A percentile compares a stretch with the other conserved stretches of the same genome.
phyloP scores from a whole-genome alignment of 2,329 filamentous ascomycete genomes.

The Knufia fluminis region DNA sequence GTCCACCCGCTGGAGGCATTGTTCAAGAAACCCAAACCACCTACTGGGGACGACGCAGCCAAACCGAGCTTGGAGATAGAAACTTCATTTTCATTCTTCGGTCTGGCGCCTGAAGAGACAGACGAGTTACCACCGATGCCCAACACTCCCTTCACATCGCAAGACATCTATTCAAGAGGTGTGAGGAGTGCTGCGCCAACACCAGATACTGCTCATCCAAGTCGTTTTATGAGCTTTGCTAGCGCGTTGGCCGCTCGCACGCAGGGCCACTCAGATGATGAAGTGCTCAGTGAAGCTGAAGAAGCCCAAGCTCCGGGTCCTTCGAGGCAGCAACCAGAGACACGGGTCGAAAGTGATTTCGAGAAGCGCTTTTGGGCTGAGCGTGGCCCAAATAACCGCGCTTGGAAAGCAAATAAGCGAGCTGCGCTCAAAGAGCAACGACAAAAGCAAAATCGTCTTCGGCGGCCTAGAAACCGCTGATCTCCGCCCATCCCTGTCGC shows the following conservation, averaged over 20 bases:
- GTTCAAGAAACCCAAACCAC: constrained; percentile 62
- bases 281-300: constrained; percentile 14
- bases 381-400: constrained; percentile 41
- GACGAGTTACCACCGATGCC: constrained; percentile 41
- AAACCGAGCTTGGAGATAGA: constrained; percentile 35
- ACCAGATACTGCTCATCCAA: constrained; percentile 78
- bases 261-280: constrained; percentile 11
- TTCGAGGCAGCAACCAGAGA: background rate
- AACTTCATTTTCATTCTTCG: constrained; percentile 73
- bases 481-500: background rate
- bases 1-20: constrained; percentile 85
- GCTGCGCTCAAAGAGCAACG: constrained; percentile 53
- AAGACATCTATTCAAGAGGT: constrained; percentile 58
- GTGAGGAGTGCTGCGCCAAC: constrained; percentile 87
- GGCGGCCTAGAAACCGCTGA: constrained; percentile 11
- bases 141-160: constrained; percentile 72
- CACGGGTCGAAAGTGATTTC: constrained; percentile 45
- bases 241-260: constrained; percentile 7
- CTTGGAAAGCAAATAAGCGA: constrained; percentile 46
- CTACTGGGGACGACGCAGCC: constrained; percentile 26
- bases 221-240: constrained; percentile 23
- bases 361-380: constrained; percentile 53
- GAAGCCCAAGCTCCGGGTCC: background rate
- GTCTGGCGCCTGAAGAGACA: constrained; percentile 41
- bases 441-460: constrained; percentile 48